Evolutionary conservation across 768 basidiomycete genomes (phyloP).

Genomic region (Russula ochroleuca): DNA sequence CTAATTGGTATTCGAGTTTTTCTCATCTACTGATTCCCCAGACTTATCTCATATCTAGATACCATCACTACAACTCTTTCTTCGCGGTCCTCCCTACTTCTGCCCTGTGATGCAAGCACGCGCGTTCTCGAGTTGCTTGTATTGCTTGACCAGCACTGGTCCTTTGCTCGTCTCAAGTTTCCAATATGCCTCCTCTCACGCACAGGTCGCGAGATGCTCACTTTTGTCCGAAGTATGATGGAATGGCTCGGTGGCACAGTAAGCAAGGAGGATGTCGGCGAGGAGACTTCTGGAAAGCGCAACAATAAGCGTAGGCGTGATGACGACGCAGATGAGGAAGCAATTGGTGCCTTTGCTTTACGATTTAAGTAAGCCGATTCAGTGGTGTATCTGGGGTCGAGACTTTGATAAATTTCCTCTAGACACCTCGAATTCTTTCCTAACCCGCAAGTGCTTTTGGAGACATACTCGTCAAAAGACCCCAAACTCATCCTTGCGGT

Average conservation of each 20-base stretch:
- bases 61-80: constrained; percentile 83
- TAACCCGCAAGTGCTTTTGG: constrained; percentile 71
- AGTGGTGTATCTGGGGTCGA: background rate
- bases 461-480: constrained; percentile 78
- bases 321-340: constrained; percentile 66
- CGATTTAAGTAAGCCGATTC: constrained; percentile 73
- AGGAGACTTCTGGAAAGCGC: constrained; percentile 53
- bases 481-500: constrained; percentile 94
- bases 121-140: constrained; percentile 95
- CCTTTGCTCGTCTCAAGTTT: constrained; percentile 73
- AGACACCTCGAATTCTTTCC: constrained; percentile 93
- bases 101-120: constrained; percentile 92
- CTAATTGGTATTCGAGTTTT: constrained; percentile 60
- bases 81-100: constrained; percentile 73
- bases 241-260: constrained; percentile 98
- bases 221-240: constrained; percentile 94
- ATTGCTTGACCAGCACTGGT: constrained; percentile 96
- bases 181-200: constrained; percentile 93
- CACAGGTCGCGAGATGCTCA: constrained; percentile 89
- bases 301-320: constrained; percentile 44
- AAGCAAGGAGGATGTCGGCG: constrained; percentile 86
- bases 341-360: constrained; percentile 77
- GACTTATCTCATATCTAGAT: constrained; percentile 45
- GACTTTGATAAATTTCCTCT: background rate
- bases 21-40: background rate